Evolutionary conservation across 108 stramenopile genomes (phyloP).

Genomic region (Chaetoceros tenuissimus): DNA sequence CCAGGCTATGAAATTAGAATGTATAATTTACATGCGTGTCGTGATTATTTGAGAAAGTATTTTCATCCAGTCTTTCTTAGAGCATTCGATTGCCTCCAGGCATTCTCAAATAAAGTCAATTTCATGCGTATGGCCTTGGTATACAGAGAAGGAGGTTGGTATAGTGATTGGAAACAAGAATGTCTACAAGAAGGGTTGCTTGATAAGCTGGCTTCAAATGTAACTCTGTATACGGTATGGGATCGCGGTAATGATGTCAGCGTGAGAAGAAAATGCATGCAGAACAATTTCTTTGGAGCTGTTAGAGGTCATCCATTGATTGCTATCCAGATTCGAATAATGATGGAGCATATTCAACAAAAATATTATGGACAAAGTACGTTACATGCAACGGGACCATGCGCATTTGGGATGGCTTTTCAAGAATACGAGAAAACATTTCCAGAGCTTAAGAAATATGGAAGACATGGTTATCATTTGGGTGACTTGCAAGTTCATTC

Average conservation of each 20-base stretch:
- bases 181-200: constrained; percentile 2
- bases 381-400: constrained; percentile 1
- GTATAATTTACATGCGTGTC: constrained; percentile 4
- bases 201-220: background rate
- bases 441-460: background rate
- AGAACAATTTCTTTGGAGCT: constrained; percentile 13
- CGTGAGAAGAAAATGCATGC: background rate
- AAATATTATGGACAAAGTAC: background rate
- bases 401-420: background rate
- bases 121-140: constrained; percentile 41
- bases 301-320: constrained; percentile 2
- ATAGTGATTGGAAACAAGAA: constrained; percentile 24
- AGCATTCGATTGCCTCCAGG: constrained; percentile 17
- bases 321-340: background rate
- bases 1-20: constrained; percentile 10
- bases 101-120: constrained; percentile 26
- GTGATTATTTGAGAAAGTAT: constrained; percentile 1
- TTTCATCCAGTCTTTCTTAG: constrained; percentile 17
- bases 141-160: constrained; percentile 37
- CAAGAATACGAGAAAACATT: background rate
- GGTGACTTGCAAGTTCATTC: background rate
- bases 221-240: background rate
- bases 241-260: background rate
- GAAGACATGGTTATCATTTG: background rate
- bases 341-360: constrained; percentile 7